Evolutionary conservation across 148 eudicot species (phyloP), one percentile per base, ranked within the genome.

Genomic region (Euryodendron excelsum): DNA sequence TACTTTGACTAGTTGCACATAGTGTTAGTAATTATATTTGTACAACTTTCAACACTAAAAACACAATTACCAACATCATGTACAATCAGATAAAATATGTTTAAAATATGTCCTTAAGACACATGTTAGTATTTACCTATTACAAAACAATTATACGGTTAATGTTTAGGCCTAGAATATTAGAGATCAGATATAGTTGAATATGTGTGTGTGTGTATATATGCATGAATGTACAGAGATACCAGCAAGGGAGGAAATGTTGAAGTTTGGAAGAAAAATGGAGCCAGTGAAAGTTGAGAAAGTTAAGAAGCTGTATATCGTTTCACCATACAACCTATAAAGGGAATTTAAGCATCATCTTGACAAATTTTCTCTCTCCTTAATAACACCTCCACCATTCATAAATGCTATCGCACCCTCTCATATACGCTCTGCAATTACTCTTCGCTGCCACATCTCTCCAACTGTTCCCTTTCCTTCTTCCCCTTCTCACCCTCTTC

Each of bases 401-500:
- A 75, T 80, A 31, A 80, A 80, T 80, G 75, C 83, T 11, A 44
- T 80, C 20, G 48, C 79, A 45, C 75, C 75, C 78, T 74, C 82
- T 67, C 67, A n/a, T 23, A 65, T 80, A 52, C 65, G 53, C 77
- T 69, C 80, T 80, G 74, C 82, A 78, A 79, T 81, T 33, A 66
- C 86, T 74, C 84, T 76, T 36, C 69, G 39, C 70, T 21, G 47
- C 27, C 47, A 36, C 70, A 66, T 66, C 70, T 74, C 58, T 67
- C 36, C 83, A 63, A 53, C 71, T 30, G n/a, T 58, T 63, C 67
- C 55, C 73, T 50, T 36, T 37, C 30, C 53, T 25, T 34, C 47
- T 69, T 74, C 18, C 72, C 50, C 44, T 59, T 31, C 63, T 80
- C 81, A 82, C 86, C 74, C 75, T 59, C 68, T 50, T 31, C 34